phyloP scores from a whole-genome alignment of 768 basidiomycete species.

The Crucibulum laeve region DNA sequence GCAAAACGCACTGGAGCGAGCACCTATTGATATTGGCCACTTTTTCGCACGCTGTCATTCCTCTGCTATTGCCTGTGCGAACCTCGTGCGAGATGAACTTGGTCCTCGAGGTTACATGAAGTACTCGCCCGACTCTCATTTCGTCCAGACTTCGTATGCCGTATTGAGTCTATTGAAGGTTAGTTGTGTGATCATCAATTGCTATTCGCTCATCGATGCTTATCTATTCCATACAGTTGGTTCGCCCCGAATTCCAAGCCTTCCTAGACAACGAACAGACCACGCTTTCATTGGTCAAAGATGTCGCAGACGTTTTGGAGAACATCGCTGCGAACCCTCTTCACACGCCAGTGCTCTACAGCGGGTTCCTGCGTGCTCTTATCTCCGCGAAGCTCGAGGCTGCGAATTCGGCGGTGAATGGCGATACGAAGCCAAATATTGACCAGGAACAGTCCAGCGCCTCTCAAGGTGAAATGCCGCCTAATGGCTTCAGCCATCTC shows the following conservation, averaged over 20 bases:
- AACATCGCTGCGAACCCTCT: slow-evolving; percentile 68
- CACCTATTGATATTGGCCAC: slow-evolving; percentile 69
- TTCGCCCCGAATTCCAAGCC: slow-evolving; percentile 78
- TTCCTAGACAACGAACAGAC: slow-evolving; percentile 73
- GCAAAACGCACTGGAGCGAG: slow-evolving; percentile 88
- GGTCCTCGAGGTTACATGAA: slow-evolving; percentile 73
- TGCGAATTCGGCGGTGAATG: slow-evolving; percentile 3
- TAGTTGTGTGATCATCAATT: slow-evolving; percentile 12
- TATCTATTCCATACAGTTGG: slow-evolving; percentile 43
- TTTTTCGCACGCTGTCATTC: slow-evolving; percentile 81
- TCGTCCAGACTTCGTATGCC: slow-evolving; percentile 90
- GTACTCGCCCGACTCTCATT: slow-evolving; percentile 88
- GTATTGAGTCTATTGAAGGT: slow-evolving; percentile 92
- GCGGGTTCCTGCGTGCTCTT: slow-evolving; percentile 75
- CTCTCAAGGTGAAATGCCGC: slow-evolving; percentile 21
- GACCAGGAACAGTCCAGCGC: slow-evolving; percentile 3
- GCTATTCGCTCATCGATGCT: slow-evolving; percentile 3
- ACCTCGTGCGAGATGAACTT: slow-evolving; percentile 73
- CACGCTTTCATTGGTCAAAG: slow-evolving; percentile 66
- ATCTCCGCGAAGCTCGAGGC: slow-evolving; percentile 48
- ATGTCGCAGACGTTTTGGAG: slow-evolving; percentile 80
- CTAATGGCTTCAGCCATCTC: slow-evolving; percentile 2
- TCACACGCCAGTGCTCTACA: slow-evolving; percentile 91
- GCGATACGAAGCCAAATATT: slow-evolving; percentile 15
- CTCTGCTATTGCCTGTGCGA: slow-evolving; percentile 65